phyloP scores from a whole-genome alignment of 768 basidiomycete genomes.

The Amanita jacksonii region DNA sequence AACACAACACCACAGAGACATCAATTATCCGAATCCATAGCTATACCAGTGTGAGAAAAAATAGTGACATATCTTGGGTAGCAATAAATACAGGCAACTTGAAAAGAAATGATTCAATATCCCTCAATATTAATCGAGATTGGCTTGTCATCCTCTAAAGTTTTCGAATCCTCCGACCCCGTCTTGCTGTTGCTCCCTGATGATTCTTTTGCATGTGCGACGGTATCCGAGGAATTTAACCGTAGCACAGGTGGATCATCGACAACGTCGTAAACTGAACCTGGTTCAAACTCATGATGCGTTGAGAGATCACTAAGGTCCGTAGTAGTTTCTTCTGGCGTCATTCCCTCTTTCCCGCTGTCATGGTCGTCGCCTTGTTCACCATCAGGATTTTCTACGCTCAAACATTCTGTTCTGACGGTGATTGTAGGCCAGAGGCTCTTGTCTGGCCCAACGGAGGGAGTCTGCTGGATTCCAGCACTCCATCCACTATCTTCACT shows the following conservation, averaged over 20 bases:
- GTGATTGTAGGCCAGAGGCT: constrained; percentile 57
- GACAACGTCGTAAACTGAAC: not conserved
- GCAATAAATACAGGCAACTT: no score
- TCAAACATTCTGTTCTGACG: constrained; percentile 46
- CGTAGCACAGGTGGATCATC: not conserved
- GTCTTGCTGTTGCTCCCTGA: not conserved
- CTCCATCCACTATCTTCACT: constrained; percentile 87
- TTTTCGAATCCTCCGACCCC: not conserved
- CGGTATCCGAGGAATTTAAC: not conserved
- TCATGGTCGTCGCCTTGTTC: constrained; percentile 17
- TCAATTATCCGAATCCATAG: no score
- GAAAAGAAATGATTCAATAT: no score
- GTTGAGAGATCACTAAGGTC: not conserved
- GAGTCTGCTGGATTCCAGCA: constrained; percentile 47
- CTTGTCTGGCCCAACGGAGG: constrained; percentile 40
- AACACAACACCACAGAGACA: no score
- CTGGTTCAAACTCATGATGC: not conserved
- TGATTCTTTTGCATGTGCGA: not conserved
- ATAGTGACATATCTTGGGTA: no score
- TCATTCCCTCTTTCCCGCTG: constrained; percentile 3
- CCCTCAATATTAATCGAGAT: no score
- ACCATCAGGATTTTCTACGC: constrained; percentile 34
- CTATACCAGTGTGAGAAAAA: no score
- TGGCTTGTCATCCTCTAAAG: not conserved
- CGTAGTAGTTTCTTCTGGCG: not conserved